Evolutionary conservation across 2,329 filamentous ascomycete species (phyloP).

Genomic region (Emergomyces orientalis): DNA sequence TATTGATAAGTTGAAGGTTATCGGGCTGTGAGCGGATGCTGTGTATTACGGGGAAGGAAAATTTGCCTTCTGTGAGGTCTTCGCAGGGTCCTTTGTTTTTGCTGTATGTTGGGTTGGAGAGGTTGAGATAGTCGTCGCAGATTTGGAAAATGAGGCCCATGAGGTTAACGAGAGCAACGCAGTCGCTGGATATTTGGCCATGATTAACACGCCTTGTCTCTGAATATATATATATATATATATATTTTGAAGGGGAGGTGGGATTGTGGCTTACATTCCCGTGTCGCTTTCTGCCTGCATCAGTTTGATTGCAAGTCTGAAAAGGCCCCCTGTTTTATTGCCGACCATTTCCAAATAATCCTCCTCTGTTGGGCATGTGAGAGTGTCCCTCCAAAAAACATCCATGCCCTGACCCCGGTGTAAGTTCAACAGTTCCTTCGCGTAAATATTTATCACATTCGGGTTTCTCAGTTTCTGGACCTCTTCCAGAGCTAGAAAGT

Average conservation of each 20-base stretch:
- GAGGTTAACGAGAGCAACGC: slow-evolving; percentile 54
- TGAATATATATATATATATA: not conserved
- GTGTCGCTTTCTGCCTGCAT: slow-evolving; percentile 27
- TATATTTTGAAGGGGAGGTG: slow-evolving; percentile 4
- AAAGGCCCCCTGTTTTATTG: slow-evolving; percentile 36
- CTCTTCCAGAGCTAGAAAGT: slow-evolving; percentile 31
- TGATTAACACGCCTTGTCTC: slow-evolving; percentile 4
- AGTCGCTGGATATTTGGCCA: slow-evolving; percentile 17
- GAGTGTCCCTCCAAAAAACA: slow-evolving; percentile 32
- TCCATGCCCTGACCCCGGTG: slow-evolving; percentile 36
- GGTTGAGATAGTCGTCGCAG: slow-evolving; percentile 69
- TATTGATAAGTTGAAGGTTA: slow-evolving; percentile 69
- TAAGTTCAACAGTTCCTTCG: slow-evolving; percentile 30
- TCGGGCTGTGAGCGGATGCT: slow-evolving; percentile 42
- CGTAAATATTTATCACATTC: slow-evolving; percentile 28
- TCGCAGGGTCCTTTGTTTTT: slow-evolving; percentile 75
- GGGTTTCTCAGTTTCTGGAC: slow-evolving; percentile 25
- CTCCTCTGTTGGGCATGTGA: slow-evolving; percentile 29
- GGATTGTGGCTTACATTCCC: slow-evolving; percentile 12
- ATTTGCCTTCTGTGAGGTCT: slow-evolving; percentile 27
- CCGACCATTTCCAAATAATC: slow-evolving; percentile 37
- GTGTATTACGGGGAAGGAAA: slow-evolving; percentile 26
- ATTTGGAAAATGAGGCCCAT: slow-evolving; percentile 30
- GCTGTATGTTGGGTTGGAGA: slow-evolving; percentile 56
- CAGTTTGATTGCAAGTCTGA: slow-evolving; percentile 29